Evolutionary conservation across 352 stramenopile species (phyloP).

Genomic region (Globisporangium cylindrosporum): DNA sequence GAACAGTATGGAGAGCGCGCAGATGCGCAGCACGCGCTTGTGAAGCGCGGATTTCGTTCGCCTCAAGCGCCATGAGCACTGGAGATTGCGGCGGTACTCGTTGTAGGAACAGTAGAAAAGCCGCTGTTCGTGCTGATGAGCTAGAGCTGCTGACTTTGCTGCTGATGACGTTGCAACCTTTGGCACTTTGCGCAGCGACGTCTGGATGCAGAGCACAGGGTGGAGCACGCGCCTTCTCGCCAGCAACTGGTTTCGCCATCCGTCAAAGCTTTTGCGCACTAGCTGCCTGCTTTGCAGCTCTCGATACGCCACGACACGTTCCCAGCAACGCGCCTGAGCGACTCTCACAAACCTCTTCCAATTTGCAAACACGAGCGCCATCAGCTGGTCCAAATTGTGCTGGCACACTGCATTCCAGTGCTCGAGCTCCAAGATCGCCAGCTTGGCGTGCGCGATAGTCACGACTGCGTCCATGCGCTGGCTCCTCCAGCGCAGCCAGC

Average conservation of each 20-base stretch:
- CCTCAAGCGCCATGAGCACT: conserved; percentile 7
- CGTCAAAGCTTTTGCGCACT: background rate
- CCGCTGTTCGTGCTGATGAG: background rate
- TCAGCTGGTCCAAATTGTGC: conserved; percentile 3
- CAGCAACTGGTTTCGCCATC: conserved; percentile 8
- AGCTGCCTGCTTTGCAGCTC: background rate
- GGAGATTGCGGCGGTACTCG: conserved; percentile 5
- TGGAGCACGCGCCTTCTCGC: background rate
- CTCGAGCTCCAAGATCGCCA: conserved; percentile 14
- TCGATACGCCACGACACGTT: background rate
- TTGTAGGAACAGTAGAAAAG: conserved; percentile 13
- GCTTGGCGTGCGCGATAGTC: conserved; percentile 13
- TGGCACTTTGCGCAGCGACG: background rate
- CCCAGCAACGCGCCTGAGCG: background rate
- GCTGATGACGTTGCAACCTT: background rate
- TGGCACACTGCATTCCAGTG: conserved; percentile 10
- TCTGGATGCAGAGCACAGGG: conserved; percentile 20
- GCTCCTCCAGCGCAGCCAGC: conserved; percentile 12
- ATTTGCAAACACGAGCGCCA: conserved; percentile 3
- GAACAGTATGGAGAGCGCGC: conserved; percentile 21
- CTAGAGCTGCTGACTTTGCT: background rate
- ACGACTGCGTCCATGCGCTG: background rate
- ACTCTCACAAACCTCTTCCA: conserved; percentile 1
- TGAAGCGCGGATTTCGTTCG: background rate
- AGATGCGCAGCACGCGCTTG: background rate